phyloP scores from a whole-genome alignment of 805 yeast species.

The Pichia californica region DNA sequence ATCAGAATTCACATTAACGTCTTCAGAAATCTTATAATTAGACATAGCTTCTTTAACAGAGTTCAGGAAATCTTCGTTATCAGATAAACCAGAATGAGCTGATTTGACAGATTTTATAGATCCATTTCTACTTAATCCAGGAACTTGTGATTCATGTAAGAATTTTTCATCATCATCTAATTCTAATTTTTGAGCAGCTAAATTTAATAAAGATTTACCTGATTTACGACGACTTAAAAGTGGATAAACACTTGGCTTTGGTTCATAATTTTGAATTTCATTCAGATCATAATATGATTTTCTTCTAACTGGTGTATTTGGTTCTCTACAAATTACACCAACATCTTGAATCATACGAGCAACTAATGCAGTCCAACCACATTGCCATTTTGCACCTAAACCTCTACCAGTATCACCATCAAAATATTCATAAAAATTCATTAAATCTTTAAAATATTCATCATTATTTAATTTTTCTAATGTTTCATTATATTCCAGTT shows the following conservation, averaged over 20 bases:
- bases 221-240: slow-evolving; percentile 56
- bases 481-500: slow-evolving; percentile 41
- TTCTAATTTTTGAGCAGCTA: slow-evolving; percentile 63
- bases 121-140: slow-evolving; percentile 28
- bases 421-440: slow-evolving; percentile 81
- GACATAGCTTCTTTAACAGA: slow-evolving; percentile 40
- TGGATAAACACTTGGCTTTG: slow-evolving; percentile 35
- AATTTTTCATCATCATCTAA: slow-evolving; percentile 54
- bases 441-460: slow-evolving; percentile 64
- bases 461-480: slow-evolving; percentile 48
- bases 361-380: slow-evolving; percentile 94
- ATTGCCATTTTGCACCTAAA: slow-evolving; percentile 87
- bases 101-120: slow-evolving; percentile 25
- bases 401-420: slow-evolving; percentile 96
- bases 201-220: slow-evolving; percentile 63
- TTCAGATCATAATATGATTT: slow-evolving; percentile 26
- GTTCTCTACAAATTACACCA: slow-evolving; percentile 60
- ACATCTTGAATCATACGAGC: slow-evolving; percentile 89
- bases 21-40: slow-evolving; percentile 27
- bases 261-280: slow-evolving; percentile 35
- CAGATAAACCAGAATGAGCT: slow-evolving; percentile 14
- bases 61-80: slow-evolving; percentile 30
- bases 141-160: slow-evolving; percentile 23
- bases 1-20: slow-evolving; percentile 43
- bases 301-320: slow-evolving; percentile 30